Conservation (phyloP, 192 early-diverging fungal species). For the Coemansia sp. region DNA sequence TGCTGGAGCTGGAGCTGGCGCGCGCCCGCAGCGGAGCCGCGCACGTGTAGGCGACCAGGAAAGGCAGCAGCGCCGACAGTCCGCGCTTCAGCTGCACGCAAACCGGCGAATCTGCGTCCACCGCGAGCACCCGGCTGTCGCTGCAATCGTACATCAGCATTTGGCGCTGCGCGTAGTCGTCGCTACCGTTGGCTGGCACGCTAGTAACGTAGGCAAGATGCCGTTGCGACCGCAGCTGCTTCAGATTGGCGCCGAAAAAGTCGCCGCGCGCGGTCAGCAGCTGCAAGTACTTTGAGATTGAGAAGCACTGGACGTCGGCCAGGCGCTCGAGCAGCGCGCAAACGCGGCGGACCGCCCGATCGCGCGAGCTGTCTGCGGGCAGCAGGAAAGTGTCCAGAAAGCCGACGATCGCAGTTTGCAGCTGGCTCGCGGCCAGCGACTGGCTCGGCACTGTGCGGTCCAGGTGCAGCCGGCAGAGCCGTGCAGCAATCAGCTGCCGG, state of each 20-base stretch:
- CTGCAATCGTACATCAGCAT: slow-evolving; percentile 20
- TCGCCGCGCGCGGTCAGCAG: slow-evolving; percentile 42
- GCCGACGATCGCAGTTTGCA: slow-evolving; percentile 26
- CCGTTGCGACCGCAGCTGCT: slow-evolving; percentile 14
- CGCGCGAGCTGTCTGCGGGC: neutral
- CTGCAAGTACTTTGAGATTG: slow-evolving; percentile 31
- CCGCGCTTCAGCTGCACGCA: neutral
- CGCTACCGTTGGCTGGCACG: neutral
- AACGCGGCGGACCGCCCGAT: slow-evolving; percentile 6
- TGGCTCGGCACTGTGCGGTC: neutral
- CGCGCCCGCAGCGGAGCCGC: slow-evolving; percentile 10
- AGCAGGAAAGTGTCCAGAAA: slow-evolving; percentile 31
- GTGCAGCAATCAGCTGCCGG: slow-evolving; percentile 15
- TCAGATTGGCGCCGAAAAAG: slow-evolving; percentile 9
- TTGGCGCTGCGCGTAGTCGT: slow-evolving; percentile 9
- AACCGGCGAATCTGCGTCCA: neutral
- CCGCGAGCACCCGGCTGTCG: neutral
- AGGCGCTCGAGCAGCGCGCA: slow-evolving; percentile 36
- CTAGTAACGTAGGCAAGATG: slow-evolving; percentile 25
- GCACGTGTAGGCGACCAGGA: slow-evolving; percentile 17
- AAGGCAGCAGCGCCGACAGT: slow-evolving; percentile 8
- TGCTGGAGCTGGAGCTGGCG: neutral
- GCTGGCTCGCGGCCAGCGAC: neutral
- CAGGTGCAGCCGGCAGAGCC: slow-evolving; percentile 7
- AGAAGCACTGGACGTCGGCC: slow-evolving; percentile 28